Conservation (phyloP, 2,329 filamentous ascomycete genomes). For the Helotiales sp. region DNA sequence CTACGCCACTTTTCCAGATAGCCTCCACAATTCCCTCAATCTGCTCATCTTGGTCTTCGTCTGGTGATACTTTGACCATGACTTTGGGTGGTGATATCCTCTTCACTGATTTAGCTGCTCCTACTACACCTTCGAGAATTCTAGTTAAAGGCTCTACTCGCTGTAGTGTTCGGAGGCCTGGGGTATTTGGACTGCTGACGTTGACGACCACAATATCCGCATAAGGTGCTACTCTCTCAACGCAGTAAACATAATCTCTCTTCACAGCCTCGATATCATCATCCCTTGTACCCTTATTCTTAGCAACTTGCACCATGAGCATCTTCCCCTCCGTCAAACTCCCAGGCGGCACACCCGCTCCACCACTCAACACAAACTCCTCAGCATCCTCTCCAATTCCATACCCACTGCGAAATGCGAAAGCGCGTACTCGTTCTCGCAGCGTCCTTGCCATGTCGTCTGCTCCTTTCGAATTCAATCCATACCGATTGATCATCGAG, state of each 20-base stretch:
- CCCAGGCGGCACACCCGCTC: slow-evolving; percentile 80
- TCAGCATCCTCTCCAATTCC: slow-evolving; percentile 67
- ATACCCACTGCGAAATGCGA: slow-evolving; percentile 73
- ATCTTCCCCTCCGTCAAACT: slow-evolving; percentile 77
- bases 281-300: slow-evolving; percentile 93
- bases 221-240: slow-evolving; percentile 80
- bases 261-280: slow-evolving; percentile 81
- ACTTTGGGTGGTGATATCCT: slow-evolving; percentile 77
- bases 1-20: slow-evolving; percentile 81
- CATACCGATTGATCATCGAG: slow-evolving; percentile 93
- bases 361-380: slow-evolving; percentile 75
- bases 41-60: slow-evolving; percentile 86
- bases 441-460: slow-evolving; percentile 83
- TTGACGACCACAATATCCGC: slow-evolving; percentile 98
- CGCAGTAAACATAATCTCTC: slow-evolving; percentile 87
- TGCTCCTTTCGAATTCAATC: slow-evolving; percentile 89
- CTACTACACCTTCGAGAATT: slow-evolving; percentile 82
- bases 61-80: slow-evolving; percentile 98
- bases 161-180: slow-evolving; percentile 86
- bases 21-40: slow-evolving; percentile 88
- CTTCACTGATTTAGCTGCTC: slow-evolving; percentile 71
- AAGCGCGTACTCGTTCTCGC: slow-evolving; percentile 76
- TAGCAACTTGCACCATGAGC: slow-evolving; percentile 90
- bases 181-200: slow-evolving; percentile 95
- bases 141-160: slow-evolving; percentile 80